phyloP scores from a whole-genome alignment of 2,329 filamentous ascomycete genomes.

The Plenodomus lindquistii region DNA sequence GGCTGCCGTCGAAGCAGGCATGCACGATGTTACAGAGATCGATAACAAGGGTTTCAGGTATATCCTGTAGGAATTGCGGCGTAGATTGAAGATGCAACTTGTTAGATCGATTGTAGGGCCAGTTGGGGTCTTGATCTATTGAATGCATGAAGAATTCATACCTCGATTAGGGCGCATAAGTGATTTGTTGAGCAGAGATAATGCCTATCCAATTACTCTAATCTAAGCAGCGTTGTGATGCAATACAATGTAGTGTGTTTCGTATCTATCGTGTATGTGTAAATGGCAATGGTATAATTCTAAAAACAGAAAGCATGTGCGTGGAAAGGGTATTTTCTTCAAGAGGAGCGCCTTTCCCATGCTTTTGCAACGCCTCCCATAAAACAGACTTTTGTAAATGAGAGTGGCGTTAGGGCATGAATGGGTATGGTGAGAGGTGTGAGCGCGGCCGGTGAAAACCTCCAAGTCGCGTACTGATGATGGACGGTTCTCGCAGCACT shows the following conservation, averaged over 20 bases:
- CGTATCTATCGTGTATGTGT: conserved; percentile 9
- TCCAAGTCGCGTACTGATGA: background rate
- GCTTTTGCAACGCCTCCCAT: conserved; percentile 1
- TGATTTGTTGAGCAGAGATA: background rate
- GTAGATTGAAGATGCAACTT: no score
- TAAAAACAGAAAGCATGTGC: background rate
- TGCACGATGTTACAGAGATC: conserved; percentile 49
- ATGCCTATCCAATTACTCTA: background rate
- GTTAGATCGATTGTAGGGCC: no score
- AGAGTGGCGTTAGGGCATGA: background rate
- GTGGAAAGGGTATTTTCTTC: conserved; percentile 10
- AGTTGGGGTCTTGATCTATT: no score
- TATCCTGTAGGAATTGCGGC: conserved; percentile 35
- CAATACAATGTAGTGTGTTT: background rate
- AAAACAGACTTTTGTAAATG: background rate
- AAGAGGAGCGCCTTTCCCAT: conserved; percentile 4
- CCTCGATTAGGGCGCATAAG: no score
- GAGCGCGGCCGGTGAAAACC: background rate
- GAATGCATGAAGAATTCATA: no score
- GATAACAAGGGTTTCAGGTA: conserved; percentile 52
- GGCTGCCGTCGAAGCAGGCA: conserved; percentile 44
- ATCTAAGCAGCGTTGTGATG: background rate
- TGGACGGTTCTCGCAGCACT: conserved; percentile 2
- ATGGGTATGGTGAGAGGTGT: background rate
- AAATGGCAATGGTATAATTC: background rate